A percentile compares a stretch with the other conserved stretches of the same genome.
Conservation (phyloP, 805 yeast species). For the Zygotorulaspora chibaensis region DNA sequence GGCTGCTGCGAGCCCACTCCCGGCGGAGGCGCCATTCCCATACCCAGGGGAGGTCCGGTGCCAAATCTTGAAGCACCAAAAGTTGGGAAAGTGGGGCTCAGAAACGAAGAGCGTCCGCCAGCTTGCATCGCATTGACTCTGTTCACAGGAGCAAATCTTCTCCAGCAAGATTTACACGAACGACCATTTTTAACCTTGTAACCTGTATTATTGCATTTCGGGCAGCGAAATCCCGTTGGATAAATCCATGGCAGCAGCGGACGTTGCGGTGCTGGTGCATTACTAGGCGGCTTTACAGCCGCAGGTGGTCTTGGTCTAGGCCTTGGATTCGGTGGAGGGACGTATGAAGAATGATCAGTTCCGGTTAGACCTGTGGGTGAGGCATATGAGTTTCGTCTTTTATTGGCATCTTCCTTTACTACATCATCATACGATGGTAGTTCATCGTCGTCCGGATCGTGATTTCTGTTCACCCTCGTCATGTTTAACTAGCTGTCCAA, state of each 20-base stretch:
- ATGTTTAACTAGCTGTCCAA: neutral
- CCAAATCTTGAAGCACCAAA: conserved; percentile 3
- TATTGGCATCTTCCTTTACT: conserved; percentile 18
- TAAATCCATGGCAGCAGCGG: conserved; percentile 56
- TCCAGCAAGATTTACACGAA: conserved; percentile 70
- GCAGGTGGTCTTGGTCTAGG: conserved; percentile 10
- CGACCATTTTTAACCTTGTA: conserved; percentile 53
- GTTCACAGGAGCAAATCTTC: conserved; percentile 46
- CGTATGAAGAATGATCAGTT: conserved; percentile 16
- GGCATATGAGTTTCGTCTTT: neutral
- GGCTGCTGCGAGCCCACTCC: conserved; percentile 29
- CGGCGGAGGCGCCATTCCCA: conserved; percentile 18
- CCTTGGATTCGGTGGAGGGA: conserved; percentile 13
- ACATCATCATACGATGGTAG: conserved; percentile 49
- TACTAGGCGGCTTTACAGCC: neutral
- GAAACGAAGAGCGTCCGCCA: conserved; percentile 6
- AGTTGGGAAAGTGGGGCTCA: conserved; percentile 2
- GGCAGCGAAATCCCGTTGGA: conserved; percentile 58
- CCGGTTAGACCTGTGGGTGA: conserved; percentile 14
- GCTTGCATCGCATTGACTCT: conserved; percentile 23
- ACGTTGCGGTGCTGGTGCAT: neutral
- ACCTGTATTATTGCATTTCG: conserved; percentile 74
- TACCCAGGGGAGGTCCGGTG: conserved; percentile 9
- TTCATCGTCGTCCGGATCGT: conserved; percentile 7
- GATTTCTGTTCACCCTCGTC: neutral